A percentile compares a stretch with the other conserved stretches of the same genome.
Evolutionary conservation across 1,284 basidiomycete species (phyloP).

Genomic region (Cerioporus squamosus): DNA sequence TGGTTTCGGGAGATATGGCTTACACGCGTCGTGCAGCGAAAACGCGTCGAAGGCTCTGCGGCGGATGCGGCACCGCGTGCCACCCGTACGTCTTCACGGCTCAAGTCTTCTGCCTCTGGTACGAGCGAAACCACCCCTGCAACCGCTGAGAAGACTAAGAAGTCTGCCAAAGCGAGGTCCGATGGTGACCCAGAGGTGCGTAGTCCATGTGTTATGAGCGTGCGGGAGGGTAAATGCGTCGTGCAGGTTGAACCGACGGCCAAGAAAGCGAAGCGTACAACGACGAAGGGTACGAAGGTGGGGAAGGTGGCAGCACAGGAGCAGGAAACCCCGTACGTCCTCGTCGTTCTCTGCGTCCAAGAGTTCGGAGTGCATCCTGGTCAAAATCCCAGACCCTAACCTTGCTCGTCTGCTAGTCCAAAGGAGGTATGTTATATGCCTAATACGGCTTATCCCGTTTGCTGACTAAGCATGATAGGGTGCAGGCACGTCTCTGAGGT

Average conservation of each 20-base stretch:
- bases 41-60: slow-evolving; percentile 40
- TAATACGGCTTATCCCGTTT: slow-evolving; percentile 2
- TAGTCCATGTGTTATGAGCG: not conserved
- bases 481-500: slow-evolving; percentile 12
- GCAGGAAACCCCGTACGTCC: not conserved
- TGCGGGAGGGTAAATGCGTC: not conserved
- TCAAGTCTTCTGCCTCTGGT: slow-evolving; percentile 9
- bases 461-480: slow-evolving; percentile 28
- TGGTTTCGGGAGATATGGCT: not conserved
- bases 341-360: not conserved
- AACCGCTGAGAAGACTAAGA: not conserved
- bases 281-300: slow-evolving; percentile 33
- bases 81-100: slow-evolving; percentile 53
- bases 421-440: slow-evolving; percentile 23
- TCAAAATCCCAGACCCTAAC: slow-evolving; percentile 20
- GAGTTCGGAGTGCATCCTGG: too few species aligned
- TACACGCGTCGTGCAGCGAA: slow-evolving; percentile 38
- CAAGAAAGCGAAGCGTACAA: slow-evolving; percentile 28
- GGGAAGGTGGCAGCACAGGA: slow-evolving; percentile 2
- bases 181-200: slow-evolving; percentile 4
- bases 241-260: slow-evolving; percentile 13
- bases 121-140: slow-evolving; percentile 4
- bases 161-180: not conserved
- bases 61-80: slow-evolving; percentile 44
- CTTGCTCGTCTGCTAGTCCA: slow-evolving; percentile 14